Evolutionary conservation across 2,329 filamentous ascomycete species (phyloP).

Genomic region (Colletotrichum noveboracense): DNA sequence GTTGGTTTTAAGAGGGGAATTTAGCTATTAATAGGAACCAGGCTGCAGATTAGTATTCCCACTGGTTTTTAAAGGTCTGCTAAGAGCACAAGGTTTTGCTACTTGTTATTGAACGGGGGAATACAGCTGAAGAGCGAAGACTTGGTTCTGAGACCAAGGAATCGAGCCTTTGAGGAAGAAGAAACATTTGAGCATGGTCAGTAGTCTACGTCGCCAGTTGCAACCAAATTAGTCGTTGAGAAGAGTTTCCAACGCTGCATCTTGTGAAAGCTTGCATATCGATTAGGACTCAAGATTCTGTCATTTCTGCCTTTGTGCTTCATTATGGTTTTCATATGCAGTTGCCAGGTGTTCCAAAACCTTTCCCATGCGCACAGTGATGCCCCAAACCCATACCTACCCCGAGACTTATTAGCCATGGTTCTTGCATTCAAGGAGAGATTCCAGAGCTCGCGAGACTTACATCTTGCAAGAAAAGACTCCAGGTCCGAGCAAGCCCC

Average conservation of each 20-base stretch:
- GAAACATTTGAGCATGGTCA: background rate
- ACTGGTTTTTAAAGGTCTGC: accelerated
- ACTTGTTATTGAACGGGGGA: background rate
- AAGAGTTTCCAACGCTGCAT: background rate
- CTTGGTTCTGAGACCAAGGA: background rate
- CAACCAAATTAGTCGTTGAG: background rate
- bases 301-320: background rate
- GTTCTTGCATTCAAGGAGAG: background rate
- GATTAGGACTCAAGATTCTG: background rate
- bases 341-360: background rate
- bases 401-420: background rate
- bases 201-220: background rate
- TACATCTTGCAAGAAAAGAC: background rate
- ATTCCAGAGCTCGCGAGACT: background rate
- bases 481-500: background rate
- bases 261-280: background rate
- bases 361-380: background rate
- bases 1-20: background rate
- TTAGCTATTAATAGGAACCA: background rate
- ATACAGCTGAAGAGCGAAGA: background rate
- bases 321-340: background rate
- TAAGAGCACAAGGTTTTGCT: background rate
- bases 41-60: background rate
- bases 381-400: background rate
- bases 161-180: background rate